These are phyloP conservation scores for Cinnamomum micranthum DNA, from an alignment of 164 flowering plant genomes.

Conservation along the genomic window DNA sequence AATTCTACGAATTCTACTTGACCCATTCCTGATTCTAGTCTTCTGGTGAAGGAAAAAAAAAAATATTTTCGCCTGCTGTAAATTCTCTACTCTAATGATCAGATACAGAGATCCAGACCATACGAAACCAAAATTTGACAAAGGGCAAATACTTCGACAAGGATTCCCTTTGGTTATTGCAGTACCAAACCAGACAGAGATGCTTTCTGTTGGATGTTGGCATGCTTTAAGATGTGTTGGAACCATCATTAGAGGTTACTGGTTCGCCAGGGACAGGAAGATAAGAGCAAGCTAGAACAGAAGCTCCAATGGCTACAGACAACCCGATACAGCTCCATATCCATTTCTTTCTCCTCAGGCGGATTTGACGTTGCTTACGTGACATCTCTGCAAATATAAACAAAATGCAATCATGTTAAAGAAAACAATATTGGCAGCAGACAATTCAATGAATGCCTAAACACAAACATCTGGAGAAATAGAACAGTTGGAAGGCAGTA, in stretches of 20 bases:
- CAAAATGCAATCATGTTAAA: not conserved
- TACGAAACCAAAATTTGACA: not conserved
- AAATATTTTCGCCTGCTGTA: not conserved
- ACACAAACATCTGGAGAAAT: not conserved
- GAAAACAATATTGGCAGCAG: not conserved
- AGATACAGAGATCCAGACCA: not conserved
- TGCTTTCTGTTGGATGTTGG: not conserved
- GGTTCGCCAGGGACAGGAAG: slow-evolving; percentile 17
- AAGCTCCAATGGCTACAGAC: slow-evolving; percentile 53
- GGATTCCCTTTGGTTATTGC: not conserved
- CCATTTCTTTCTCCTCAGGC: slow-evolving; percentile 65
- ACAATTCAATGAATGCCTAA: not conserved
- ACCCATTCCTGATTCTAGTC: not conserved
- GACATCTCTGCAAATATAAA: slow-evolving; percentile 1
- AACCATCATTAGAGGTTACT: not conserved
- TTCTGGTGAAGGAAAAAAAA: too few species aligned
- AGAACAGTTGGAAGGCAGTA: not conserved
- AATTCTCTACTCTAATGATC: not conserved
- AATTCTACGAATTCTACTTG: too few species aligned
- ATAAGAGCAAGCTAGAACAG: slow-evolving; percentile 65
- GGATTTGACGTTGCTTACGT: slow-evolving; percentile 20
- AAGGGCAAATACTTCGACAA: not conserved
- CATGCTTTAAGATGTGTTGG: not conserved
- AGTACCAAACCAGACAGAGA: not conserved
- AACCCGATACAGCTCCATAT: slow-evolving; percentile 70